Percentiles rank a stretch among this genome's conserved stretches.
Evolutionary conservation across 805 yeast genomes (phyloP).

Genomic region (Saccharomycopsis javanensis): DNA sequence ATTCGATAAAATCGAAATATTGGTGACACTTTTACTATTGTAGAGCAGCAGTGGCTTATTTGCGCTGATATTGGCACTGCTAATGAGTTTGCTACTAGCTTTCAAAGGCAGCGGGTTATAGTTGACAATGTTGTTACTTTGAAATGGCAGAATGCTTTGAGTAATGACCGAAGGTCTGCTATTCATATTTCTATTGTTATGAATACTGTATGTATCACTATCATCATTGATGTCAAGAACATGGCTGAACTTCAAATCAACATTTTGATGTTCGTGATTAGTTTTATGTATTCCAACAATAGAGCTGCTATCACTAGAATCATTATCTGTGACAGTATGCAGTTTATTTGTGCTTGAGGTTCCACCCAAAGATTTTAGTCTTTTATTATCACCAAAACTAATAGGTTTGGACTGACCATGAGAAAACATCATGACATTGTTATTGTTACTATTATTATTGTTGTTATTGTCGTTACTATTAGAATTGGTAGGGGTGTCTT

Average conservation of each 20-base stretch:
- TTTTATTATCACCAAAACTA: background rate
- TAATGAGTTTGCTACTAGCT: background rate
- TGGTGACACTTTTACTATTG: background rate
- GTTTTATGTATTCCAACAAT: background rate
- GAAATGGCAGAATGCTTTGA: background rate
- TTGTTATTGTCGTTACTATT: background rate
- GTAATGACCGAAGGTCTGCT: background rate
- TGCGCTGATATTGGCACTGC: background rate
- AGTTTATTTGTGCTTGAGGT: background rate
- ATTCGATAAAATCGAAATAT: background rate
- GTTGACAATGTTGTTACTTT: background rate
- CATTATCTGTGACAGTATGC: background rate
- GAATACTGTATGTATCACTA: background rate
- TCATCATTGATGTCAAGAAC: background rate
- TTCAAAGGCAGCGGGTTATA: background rate
- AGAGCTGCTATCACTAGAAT: conserved; percentile 4
- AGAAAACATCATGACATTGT: background rate
- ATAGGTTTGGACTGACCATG: background rate
- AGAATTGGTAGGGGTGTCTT: background rate
- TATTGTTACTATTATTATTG: background rate
- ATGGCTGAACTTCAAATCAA: background rate
- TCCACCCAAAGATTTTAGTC: background rate
- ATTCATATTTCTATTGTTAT: background rate
- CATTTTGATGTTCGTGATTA: background rate
- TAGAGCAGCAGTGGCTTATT: background rate